phyloP scores from a whole-genome alignment of 176 grass and related monocot genomes.

The Saccharum officinarum region DNA sequence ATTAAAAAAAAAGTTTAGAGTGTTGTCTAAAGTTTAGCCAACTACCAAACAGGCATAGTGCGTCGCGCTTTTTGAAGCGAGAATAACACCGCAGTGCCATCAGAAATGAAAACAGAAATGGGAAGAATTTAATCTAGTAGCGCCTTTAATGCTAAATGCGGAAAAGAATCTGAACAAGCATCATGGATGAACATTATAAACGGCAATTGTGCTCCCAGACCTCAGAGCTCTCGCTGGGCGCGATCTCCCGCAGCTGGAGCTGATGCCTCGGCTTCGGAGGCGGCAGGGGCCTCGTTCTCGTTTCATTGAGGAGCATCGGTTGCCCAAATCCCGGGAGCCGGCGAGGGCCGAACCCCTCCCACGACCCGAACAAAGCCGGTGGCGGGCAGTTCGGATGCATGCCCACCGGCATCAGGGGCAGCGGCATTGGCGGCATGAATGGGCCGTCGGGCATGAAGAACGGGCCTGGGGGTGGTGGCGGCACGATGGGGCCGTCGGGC shows the following conservation, averaged over 20 bases:
- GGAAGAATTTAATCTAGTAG: not conserved
- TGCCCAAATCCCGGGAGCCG: not conserved
- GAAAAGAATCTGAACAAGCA: not conserved
- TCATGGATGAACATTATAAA: not conserved
- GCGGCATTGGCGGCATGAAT: not conserved
- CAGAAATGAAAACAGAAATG: not conserved
- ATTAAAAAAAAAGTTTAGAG: no score
- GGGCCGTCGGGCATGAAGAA: not conserved
- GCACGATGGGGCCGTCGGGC: not conserved
- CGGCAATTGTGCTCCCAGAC: not conserved
- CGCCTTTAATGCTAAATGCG: constrained; percentile 7
- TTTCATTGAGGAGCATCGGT: not conserved
- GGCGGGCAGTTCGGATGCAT: not conserved
- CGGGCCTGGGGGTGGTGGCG: not conserved
- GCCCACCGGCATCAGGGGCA: not conserved
- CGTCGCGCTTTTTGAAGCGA: no score
- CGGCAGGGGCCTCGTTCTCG: not conserved
- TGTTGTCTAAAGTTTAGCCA: no score
- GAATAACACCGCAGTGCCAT: not conserved
- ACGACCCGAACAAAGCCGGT: not conserved
- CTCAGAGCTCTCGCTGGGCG: constrained; percentile 10
- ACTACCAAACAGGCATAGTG: no score
- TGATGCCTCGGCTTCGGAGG: constrained; percentile 11
- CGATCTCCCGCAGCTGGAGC: constrained; percentile 25
- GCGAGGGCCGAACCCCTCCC: not conserved